Evolutionary conservation across 495 filamentous ascomycete species (phyloP).

Genomic region (Neurospora terricola): DNA sequence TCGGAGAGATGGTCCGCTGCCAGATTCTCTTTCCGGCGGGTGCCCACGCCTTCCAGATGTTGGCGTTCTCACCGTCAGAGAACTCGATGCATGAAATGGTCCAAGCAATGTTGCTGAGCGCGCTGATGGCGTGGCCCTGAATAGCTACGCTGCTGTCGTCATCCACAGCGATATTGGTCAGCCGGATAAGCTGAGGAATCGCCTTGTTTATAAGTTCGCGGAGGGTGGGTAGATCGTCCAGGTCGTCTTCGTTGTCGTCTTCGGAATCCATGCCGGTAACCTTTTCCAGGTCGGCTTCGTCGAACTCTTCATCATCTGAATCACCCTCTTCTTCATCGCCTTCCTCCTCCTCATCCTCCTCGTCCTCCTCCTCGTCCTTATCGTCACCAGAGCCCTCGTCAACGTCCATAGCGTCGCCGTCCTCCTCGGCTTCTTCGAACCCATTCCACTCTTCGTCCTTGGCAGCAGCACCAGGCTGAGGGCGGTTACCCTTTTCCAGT

Average conservation of each 20-base stretch:
- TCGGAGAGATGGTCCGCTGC: conserved; percentile 37
- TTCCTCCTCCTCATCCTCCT: conserved; percentile 21
- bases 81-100: conserved; percentile 42
- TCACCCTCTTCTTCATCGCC: conserved; percentile 23
- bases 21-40: conserved; percentile 43
- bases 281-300: conserved; percentile 46
- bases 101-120: conserved; percentile 55
- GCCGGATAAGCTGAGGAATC: conserved; percentile 37
- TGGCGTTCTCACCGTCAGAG: conserved; percentile 26
- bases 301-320: conserved; percentile 21
- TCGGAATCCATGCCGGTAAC: conserved; percentile 40
- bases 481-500: conserved; percentile 27
- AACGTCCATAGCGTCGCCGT: conserved; percentile 20
- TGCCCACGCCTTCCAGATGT: conserved; percentile 37
- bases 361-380: conserved; percentile 27
- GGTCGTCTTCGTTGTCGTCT: conserved; percentile 21
- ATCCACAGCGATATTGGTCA: conserved; percentile 21
- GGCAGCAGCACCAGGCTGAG: conserved; percentile 3
- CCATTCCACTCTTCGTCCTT: conserved; percentile 21
- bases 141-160: conserved; percentile 22
- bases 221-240: conserved; percentile 36
- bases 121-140: conserved; percentile 36
- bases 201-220: conserved; percentile 37
- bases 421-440: conserved; percentile 22
- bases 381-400: conserved; percentile 22